phyloP scores from a whole-genome alignment of 768 basidiomycete genomes.

The Mycena pura region DNA sequence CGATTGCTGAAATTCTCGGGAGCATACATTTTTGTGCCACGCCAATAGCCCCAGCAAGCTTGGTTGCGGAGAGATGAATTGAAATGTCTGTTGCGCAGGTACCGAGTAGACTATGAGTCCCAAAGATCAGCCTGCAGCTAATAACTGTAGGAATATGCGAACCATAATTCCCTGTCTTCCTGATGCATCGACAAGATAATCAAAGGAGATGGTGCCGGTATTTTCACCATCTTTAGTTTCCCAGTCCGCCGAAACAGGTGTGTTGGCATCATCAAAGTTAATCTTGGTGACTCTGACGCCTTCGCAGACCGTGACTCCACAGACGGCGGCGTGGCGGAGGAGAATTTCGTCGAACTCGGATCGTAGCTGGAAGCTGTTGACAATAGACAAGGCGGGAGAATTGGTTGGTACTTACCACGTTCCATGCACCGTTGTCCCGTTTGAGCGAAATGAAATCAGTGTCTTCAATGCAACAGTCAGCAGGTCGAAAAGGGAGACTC shows the following conservation, averaged over 20 bases:
- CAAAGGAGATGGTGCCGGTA: neutral
- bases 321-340: constrained; percentile 27
- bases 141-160: neutral
- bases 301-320: constrained; percentile 28
- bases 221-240: neutral
- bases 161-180: constrained; percentile 2
- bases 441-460: constrained; percentile 41
- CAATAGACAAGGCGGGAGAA: neutral
- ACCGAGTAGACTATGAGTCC: neutral
- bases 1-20: neutral
- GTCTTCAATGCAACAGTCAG: too few relatives aligned
- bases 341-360: constrained; percentile 33
- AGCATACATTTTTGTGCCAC: neutral
- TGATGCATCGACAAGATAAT: constrained; percentile 8
- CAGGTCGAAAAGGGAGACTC: neutral
- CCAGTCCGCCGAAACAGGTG: neutral
- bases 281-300: constrained; percentile 25
- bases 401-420: constrained; percentile 40
- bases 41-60: constrained; percentile 16
- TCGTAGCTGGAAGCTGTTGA: constrained; percentile 4
- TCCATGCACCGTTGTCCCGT: constrained; percentile 41
- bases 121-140: neutral
- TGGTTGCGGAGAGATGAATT: neutral
- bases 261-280: neutral
- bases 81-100: constrained; percentile 1